Conservation (phyloP, 768 basidiomycete species). For the Cantharellus anzutake region DNA sequence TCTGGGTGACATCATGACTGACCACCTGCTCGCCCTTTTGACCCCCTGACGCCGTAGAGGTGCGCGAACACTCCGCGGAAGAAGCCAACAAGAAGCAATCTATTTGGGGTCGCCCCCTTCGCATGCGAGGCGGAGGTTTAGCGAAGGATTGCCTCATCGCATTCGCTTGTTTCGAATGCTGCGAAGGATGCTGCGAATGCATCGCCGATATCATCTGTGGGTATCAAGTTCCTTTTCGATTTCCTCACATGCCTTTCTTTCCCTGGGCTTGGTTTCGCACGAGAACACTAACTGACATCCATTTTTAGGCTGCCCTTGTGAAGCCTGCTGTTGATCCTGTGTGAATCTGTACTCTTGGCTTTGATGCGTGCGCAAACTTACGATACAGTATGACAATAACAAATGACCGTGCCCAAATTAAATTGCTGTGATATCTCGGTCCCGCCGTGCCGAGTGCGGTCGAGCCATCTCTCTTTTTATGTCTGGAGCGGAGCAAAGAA, state of each 20-base stretch:
- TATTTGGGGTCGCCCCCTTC: conserved; percentile 1
- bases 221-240: background rate
- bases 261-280: background rate
- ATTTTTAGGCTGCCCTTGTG: conserved; percentile 7
- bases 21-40: background rate
- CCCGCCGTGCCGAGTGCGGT: too few relatives aligned
- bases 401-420: too few relatives aligned
- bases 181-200: conserved; percentile 8
- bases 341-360: too few relatives aligned
- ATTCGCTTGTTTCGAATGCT: conserved; percentile 7
- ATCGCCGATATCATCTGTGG: conserved; percentile 8
- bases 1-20: background rate
- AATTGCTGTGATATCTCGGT: too few relatives aligned
- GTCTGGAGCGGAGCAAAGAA: too few relatives aligned
- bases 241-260: background rate
- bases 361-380: too few relatives aligned
- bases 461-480: too few relatives aligned
- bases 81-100: background rate
- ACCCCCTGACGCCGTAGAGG: conserved; percentile 1
- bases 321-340: conserved; percentile 2
- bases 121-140: conserved; percentile 3
- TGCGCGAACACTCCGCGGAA: background rate
- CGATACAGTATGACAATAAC: too few relatives aligned
- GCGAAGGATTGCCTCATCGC: background rate
- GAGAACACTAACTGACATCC: too few relatives aligned